Conservation (phyloP, 139 green algal genomes). For the Chlamydomonas schloesseri region DNA sequence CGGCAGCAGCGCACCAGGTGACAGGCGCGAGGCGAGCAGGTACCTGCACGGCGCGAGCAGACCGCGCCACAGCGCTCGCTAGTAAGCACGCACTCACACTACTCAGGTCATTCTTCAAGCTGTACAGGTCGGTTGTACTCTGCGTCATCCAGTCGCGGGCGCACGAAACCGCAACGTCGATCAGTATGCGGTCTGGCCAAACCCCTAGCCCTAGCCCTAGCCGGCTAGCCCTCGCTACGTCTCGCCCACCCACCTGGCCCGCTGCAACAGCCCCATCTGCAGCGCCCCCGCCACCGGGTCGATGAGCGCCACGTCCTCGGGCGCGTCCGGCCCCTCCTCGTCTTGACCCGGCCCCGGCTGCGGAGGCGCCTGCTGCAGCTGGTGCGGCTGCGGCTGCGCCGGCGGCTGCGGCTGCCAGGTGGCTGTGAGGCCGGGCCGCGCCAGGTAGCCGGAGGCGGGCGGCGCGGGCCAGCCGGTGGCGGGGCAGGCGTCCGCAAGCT, state of each 20-base stretch:
- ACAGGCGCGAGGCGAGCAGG: slow-evolving; percentile 29
- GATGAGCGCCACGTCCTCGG: slow-evolving; percentile 70
- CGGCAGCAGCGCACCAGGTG: slow-evolving; percentile 36
- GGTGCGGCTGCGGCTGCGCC: not conserved
- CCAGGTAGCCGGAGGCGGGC: not conserved
- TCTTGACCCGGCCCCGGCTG: not conserved
- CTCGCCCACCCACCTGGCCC: slow-evolving; percentile 47
- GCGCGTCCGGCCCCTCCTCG: slow-evolving; percentile 44
- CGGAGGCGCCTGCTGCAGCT: no score
- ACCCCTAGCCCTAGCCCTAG: no score
- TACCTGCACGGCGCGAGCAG: no score
- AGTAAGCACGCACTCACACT: no score
- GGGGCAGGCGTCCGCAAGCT: slow-evolving; percentile 25
- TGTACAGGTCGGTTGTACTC: no score
- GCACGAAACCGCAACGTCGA: no score
- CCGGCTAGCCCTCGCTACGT: no score
- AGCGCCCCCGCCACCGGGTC: slow-evolving; percentile 73
- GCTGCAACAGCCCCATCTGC: slow-evolving; percentile 70
- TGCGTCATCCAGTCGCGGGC: no score
- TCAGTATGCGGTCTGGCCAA: no score
- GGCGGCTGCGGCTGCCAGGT: slow-evolving; percentile 20
- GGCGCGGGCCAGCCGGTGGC: slow-evolving; percentile 30
- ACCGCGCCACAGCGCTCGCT: no score
- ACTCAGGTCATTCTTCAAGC: no score
- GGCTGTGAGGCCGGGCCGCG: not conserved